Evolutionary conservation across 2,329 filamentous ascomycete genomes (phyloP).

Genomic region (Alternaria infectoria): DNA sequence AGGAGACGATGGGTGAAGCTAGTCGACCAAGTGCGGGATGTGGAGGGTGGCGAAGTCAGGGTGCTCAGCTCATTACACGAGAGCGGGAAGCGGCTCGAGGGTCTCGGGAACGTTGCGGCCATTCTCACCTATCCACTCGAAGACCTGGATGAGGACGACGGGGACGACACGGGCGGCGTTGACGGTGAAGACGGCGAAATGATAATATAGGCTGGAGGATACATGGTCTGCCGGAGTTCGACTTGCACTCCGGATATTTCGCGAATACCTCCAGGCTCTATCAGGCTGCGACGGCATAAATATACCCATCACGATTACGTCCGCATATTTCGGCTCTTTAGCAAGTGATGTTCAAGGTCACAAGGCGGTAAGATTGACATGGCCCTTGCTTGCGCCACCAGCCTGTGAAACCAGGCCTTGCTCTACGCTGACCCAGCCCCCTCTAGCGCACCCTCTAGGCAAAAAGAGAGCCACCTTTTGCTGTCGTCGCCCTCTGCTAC

Average conservation of each 20-base stretch:
- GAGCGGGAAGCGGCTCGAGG: slow-evolving; percentile 84
- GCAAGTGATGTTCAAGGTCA: background rate
- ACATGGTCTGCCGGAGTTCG: accelerated
- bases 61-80: slow-evolving; percentile 95
- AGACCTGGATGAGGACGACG: slow-evolving; percentile 73
- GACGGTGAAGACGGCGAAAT: slow-evolving; percentile 29
- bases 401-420: too few relatives aligned
- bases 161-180: slow-evolving; percentile 15
- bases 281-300: background rate
- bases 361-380: background rate
- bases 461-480: background rate
- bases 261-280: background rate
- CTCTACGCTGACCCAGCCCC: background rate
- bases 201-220: slow-evolving; percentile 27
- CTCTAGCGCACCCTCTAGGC: background rate
- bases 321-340: accelerated
- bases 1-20: slow-evolving; percentile 82
- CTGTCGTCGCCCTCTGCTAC: background rate
- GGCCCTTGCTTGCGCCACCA: background rate
- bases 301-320: background rate
- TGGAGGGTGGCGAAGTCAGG: slow-evolving; percentile 82
- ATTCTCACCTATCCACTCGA: slow-evolving; percentile 87
- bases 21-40: slow-evolving; percentile 83
- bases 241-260: background rate
- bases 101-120: slow-evolving; percentile 84